These are phyloP conservation scores for Hanseniaspora gamundiae DNA, from an alignment of 1,139 yeast species.

Conservation along the genomic window DNA sequence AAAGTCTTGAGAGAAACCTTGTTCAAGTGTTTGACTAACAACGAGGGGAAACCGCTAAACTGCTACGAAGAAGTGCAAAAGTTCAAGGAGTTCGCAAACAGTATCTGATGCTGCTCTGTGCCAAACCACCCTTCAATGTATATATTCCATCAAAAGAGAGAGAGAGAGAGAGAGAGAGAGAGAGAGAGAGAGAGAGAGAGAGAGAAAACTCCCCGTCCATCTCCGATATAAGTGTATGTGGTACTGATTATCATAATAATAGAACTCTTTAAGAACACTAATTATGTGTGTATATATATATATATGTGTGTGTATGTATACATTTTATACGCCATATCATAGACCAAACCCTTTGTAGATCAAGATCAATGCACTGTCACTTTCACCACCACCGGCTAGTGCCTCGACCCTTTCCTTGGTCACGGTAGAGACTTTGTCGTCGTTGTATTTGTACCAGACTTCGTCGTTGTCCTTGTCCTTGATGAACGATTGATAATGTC, in stretches of 20 bases:
- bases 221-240: too few species aligned
- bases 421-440: conserved; percentile 74
- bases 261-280: too few species aligned
- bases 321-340: too few species aligned
- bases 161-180: too few species aligned
- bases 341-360: conserved; percentile 70
- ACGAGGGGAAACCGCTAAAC: conserved; percentile 64
- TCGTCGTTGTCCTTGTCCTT: conserved; percentile 62
- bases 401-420: conserved; percentile 68
- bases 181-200: too few species aligned
- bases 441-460: conserved; percentile 91
- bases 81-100: conserved; percentile 33
- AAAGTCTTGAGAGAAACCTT: conserved; percentile 32
- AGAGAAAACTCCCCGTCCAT: too few species aligned
- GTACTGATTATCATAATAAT: too few species aligned
- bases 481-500: conserved; percentile 89
- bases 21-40: conserved; percentile 29
- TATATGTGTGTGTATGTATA: too few species aligned
- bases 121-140: too few species aligned
- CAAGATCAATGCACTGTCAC: conserved; percentile 85
- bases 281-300: background rate
- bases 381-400: conserved; percentile 95
- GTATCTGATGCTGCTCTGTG: too few species aligned
- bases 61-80: conserved; percentile 80
- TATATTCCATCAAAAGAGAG: background rate